phyloP scores from a whole-genome alignment of 1,139 yeast genomes.

The Suhomyces choctaworum region DNA sequence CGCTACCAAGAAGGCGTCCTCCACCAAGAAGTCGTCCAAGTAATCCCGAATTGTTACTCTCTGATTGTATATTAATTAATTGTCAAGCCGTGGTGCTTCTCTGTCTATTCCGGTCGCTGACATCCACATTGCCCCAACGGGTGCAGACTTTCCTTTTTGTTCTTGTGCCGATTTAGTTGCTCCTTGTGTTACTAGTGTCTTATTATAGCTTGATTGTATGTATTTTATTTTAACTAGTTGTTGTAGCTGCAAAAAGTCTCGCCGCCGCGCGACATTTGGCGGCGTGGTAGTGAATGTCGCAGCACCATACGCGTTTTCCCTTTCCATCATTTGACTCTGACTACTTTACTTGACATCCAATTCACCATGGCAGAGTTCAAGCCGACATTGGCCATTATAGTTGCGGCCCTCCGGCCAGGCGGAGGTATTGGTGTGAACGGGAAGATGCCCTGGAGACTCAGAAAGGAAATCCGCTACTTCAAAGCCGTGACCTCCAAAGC shows the following conservation, averaged over 20 bases:
- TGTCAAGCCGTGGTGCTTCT: not conserved
- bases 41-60: not conserved
- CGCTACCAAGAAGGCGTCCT: conserved; percentile 5
- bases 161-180: conserved; percentile 7
- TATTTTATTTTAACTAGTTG: conserved; percentile 12
- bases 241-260: conserved; percentile 8
- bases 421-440: conserved; percentile 87
- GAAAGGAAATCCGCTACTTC: conserved; percentile 84
- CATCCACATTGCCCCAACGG: not conserved
- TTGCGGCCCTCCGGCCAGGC: conserved; percentile 80
- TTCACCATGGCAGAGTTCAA: conserved; percentile 12
- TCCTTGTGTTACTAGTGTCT: conserved; percentile 14
- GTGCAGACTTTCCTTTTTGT: conserved; percentile 1
- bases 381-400: conserved; percentile 59
- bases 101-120: conserved; percentile 1
- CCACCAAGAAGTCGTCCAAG: conserved; percentile 4
- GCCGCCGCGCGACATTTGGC: not conserved
- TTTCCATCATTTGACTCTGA: not conserved
- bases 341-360: not conserved
- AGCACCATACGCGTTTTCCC: conserved; percentile 1
- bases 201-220: conserved; percentile 11
- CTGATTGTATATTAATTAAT: conserved; percentile 8
- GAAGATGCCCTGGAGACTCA: conserved; percentile 82
- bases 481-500: conserved; percentile 63
- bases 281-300: too few relatives aligned